phyloP scores from a whole-genome alignment of 164 flowering plant genomes.

The Magnolia kwangsiensis region DNA sequence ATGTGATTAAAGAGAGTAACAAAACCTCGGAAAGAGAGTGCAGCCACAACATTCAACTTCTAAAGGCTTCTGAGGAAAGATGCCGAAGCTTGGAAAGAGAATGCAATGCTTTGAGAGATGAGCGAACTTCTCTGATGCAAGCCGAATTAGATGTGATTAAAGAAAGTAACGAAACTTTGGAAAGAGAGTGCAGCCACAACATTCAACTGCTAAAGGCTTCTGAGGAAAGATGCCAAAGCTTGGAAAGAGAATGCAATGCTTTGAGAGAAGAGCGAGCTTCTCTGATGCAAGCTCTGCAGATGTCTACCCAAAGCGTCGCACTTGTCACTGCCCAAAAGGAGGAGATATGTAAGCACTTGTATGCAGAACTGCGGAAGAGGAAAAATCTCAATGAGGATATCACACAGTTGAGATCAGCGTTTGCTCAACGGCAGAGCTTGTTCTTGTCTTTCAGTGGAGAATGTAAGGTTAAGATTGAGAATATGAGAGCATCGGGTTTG shows the following conservation, averaged over 20 bases:
- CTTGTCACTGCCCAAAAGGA: conserved; percentile 45
- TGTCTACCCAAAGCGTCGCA: conserved; percentile 42
- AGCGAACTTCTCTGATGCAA: conserved; percentile 45
- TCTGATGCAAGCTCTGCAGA: conserved; percentile 35
- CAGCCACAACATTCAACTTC: conserved; percentile 35
- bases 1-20: conserved; percentile 41
- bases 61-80: conserved; percentile 49
- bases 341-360: conserved; percentile 42
- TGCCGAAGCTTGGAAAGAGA: conserved; percentile 53
- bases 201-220: conserved; percentile 48
- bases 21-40: conserved; percentile 43
- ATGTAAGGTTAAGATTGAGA: conserved; percentile 52
- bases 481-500: conserved; percentile 16
- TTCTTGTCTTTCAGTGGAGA: conserved; percentile 52
- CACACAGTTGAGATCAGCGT: conserved; percentile 52
- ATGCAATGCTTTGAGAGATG: conserved; percentile 49
- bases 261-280: conserved; percentile 60
- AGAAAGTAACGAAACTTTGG: conserved; percentile 44
- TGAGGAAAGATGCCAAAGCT: conserved; percentile 40
- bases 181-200: conserved; percentile 36
- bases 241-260: conserved; percentile 56
- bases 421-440: conserved; percentile 52
- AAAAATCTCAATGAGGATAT: conserved; percentile 60
- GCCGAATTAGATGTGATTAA: conserved; percentile 43
- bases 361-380: conserved; percentile 45